Evolutionary conservation across 805 yeast genomes (phyloP), one percentile per base, ranked within the genome.

Genomic region (Ogataea siamensis): DNA sequence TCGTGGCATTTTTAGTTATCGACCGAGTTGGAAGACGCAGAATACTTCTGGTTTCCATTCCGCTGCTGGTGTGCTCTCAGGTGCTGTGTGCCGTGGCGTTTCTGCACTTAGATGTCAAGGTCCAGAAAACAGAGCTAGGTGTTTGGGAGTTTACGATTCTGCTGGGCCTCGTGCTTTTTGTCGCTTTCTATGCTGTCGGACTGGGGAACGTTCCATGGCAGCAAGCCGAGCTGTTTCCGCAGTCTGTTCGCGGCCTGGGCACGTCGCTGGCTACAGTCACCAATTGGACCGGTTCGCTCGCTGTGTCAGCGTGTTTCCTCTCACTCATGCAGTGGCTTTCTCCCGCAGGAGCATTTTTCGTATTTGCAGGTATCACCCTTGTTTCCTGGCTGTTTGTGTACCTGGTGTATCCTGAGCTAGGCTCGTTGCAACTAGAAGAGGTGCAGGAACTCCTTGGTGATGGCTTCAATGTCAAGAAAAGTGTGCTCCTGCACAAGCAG

Each of bases 151-250:
- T 66, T 32, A 54, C 66, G 4, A 62, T 72, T 14, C 62, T 73
- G 31, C 39, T 70, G n/a, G 69, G 71, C 12, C 63, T 74, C 70
- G 70, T 73, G 17, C 51, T 63, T 16, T 74, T 65, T 50, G 79
- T 73, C 21, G 76, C 76, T 2, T 64, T 70, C 25, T 74, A 74
- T 50, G 77, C 80, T 25, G 60, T 71, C 38, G 79, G 80, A 22
- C 65, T 74, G 32, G 80, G 80, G 40, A 73, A 72, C 52, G 68
- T 71, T 26, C 79, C 80, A 1, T 74, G 80, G 80, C 74, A 75
- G 23, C 79, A 77, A 34, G 74, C 74, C 29, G 80, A 74, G 50
- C 62, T 74, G 39, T 74, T 74, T 46, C 73, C 78, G 2, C 79
- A 74, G 47, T 70, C 69, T 36, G 76, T 74, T 15, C 63, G 80